These are phyloP conservation scores for Nicotiana tomentosiformis DNA, from an alignment of 257 asterid species.

Conservation along the genomic window DNA sequence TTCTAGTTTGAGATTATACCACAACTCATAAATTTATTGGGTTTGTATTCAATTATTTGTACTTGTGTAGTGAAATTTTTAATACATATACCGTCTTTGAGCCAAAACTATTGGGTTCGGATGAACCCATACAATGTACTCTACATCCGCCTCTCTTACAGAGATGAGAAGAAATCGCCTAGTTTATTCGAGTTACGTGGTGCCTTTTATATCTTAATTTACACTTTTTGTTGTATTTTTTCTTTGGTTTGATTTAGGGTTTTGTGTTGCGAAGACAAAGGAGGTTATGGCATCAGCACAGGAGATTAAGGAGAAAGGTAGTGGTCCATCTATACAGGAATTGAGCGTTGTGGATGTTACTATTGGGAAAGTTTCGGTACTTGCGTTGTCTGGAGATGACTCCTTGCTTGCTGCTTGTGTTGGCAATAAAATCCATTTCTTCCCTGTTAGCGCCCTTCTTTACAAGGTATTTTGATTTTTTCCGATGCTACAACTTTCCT, in stretches of 20 bases:
- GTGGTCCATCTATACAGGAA: constrained; percentile 48
- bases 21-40: too few relatives aligned
- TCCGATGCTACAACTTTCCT: not conserved
- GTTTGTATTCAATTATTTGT: too few relatives aligned
- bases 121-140: too few relatives aligned
- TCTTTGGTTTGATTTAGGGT: constrained; percentile 46
- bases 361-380: constrained; percentile 52
- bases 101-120: too few relatives aligned
- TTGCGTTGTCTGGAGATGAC: constrained; percentile 60
- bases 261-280: constrained; percentile 77
- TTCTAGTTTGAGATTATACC: too few relatives aligned
- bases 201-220: not conserved
- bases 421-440: constrained; percentile 51
- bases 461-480: constrained; percentile 41
- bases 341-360: constrained; percentile 53
- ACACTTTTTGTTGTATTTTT: not conserved
- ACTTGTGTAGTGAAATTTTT: too few relatives aligned
- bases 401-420: constrained; percentile 72
- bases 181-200: too few relatives aligned
- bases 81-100: too few relatives aligned
- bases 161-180: not conserved
- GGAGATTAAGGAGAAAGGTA: constrained; percentile 45
- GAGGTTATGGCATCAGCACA: constrained; percentile 63
- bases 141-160: not conserved
- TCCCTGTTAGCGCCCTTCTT: constrained; percentile 72